Evolutionary conservation across 2,329 filamentous ascomycete species (phyloP), one percentile per base, ranked within the genome.

Genomic region (Spiromastix sp.): DNA sequence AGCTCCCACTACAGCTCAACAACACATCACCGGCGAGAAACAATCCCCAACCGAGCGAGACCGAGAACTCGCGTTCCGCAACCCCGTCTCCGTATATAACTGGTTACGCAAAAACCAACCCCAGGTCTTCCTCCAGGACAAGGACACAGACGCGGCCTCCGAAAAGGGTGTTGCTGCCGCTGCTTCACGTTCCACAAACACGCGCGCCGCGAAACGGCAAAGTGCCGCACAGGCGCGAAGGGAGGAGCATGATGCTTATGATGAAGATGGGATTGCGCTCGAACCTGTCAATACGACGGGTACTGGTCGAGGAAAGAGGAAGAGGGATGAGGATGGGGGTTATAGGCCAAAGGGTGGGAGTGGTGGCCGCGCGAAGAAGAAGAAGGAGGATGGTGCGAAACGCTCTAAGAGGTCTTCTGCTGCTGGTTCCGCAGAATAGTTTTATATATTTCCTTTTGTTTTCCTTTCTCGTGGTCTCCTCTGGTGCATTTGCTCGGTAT

Each of bases 11-110:
- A 74, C 72, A 45, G 66, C 66, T 11, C 61, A 73, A 17, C 68
- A 80, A 18, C 54, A 77, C 5, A 56, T 54, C 38, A 55, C 48
- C 20, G 48, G 51, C 2, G 55, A 59, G 18, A 55, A 55, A 28
- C 51, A 53, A 6, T 50, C 51, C 4, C 66, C 75, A 34, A 57
- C 68, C 28, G 69, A 77, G 37, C 60, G 62, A 40, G 71, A 66
- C 59, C 70, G 60, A 53, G 70, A 73, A 38, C 55, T 71, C 32
- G 68, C 71, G 18, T 59, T 85, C 16, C 74, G 74, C 34, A 96
- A 96, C 55, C 86, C 87, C 0, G 83, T 85, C 27, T 93, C 84
- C 40, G 87, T 94, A 3, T 93, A 93, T 64, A 95, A 93, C 58
- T 98, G 91, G 91, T 73, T 98, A 9, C 75, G 85, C 43, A 79